phyloP scores from a whole-genome alignment of 2,329 filamentous ascomycete genomes.

The Dryadomyces quercus-mongolicae region DNA sequence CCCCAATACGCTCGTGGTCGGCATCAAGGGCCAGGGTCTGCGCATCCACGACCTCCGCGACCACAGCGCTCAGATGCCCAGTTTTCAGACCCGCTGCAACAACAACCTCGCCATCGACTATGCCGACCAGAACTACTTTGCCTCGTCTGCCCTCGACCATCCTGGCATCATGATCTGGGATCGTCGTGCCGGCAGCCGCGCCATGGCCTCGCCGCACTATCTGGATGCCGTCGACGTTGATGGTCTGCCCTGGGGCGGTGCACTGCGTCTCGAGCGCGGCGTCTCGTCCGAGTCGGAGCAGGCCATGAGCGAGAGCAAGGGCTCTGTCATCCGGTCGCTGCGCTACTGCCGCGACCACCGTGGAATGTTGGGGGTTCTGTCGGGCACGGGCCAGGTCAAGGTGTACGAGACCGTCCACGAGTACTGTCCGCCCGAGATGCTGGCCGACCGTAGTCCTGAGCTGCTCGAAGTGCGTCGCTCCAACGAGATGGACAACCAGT shows the following conservation, averaged over 20 bases:
- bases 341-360: conserved; percentile 51
- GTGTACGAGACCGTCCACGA: conserved; percentile 48
- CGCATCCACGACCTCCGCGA: conserved; percentile 63
- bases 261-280: conserved; percentile 42
- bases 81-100: conserved; percentile 54
- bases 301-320: conserved; percentile 38
- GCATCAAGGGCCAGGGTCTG: conserved; percentile 63
- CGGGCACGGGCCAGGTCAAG: conserved; percentile 50
- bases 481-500: conserved; percentile 49
- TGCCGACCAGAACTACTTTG: conserved; percentile 71
- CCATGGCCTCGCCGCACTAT: conserved; percentile 41
- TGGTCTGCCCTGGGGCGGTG: conserved; percentile 50
- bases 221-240: conserved; percentile 47
- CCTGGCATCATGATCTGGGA: conserved; percentile 71
- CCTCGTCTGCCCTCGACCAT: conserved; percentile 64
- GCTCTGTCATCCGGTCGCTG: conserved; percentile 49
- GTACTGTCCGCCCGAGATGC: conserved; percentile 26
- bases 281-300: conserved; percentile 43
- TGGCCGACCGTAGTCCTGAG: conserved; percentile 39
- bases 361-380: conserved; percentile 49
- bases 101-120: conserved; percentile 70
- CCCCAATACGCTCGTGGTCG: conserved; percentile 62
- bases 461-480: conserved; percentile 47
- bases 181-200: conserved; percentile 46
- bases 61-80: conserved; percentile 21